phyloP scores from a whole-genome alignment of 2,329 filamentous ascomycete species.

The Ophiocordyceps robertsii region DNA sequence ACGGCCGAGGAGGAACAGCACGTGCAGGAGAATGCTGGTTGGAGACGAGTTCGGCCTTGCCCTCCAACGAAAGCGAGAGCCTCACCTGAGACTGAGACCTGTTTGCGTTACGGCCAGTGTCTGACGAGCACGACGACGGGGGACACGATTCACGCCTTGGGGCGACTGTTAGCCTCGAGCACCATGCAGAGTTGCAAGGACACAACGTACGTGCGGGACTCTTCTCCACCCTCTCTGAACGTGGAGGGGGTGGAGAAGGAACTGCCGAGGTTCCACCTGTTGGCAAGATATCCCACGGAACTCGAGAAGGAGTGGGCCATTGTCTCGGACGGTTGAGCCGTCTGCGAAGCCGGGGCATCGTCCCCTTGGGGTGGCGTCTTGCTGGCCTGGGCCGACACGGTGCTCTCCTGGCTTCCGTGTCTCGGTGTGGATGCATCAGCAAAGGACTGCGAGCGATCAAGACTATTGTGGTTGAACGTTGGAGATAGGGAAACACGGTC shows the following conservation, averaged over 20 bases:
- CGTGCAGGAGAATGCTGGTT: conserved; percentile 53
- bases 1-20: conserved; percentile 32
- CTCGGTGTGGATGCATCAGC: conserved; percentile 13
- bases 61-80: conserved; percentile 73
- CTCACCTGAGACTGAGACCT: conserved; percentile 46
- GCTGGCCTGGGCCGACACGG: neutral
- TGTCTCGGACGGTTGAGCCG: conserved; percentile 13
- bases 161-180: neutral
- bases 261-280: conserved; percentile 40
- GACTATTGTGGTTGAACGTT: conserved; percentile 3
- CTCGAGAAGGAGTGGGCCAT: conserved; percentile 27
- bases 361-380: conserved; percentile 12
- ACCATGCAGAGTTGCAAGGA: neutral
- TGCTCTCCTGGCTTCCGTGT: conserved; percentile 3
- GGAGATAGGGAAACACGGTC: conserved; percentile 12
- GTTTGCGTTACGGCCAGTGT: conserved; percentile 22
- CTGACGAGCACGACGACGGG: conserved; percentile 26
- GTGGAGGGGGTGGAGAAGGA: conserved; percentile 37
- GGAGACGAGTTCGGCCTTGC: conserved; percentile 75
- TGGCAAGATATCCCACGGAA: conserved; percentile 37
- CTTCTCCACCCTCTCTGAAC: conserved; percentile 23
- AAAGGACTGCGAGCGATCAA: conserved; percentile 7
- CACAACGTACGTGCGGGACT: conserved; percentile 31
- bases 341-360: conserved; percentile 13
- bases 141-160: conserved; percentile 31